These are phyloP conservation scores for Fraxinus sp. DNA, from an alignment of 305 asterid species.

Conservation along the genomic window DNA sequence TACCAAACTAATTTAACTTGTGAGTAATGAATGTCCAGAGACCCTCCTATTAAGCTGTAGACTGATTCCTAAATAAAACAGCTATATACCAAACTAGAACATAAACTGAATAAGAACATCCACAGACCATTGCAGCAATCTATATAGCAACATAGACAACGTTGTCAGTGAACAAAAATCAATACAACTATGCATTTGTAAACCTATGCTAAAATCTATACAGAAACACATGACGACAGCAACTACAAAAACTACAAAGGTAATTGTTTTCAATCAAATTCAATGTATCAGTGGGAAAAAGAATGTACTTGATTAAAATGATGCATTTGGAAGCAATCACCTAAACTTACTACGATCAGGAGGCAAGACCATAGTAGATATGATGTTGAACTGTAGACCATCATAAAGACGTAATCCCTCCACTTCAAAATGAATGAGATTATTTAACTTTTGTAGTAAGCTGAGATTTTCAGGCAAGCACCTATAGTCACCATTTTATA, in stretches of 20 bases:
- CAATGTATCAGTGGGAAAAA: slow-evolving; percentile 14
- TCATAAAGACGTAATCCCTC: neutral
- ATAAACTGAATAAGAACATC: neutral
- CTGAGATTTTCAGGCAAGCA: neutral
- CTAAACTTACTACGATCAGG: slow-evolving; percentile 14
- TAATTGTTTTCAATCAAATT: neutral
- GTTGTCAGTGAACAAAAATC: neutral
- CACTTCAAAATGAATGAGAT: neutral
- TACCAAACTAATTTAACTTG: neutral
- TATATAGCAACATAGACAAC: neutral
- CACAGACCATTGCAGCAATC: neutral
- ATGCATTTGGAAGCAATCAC: slow-evolving; percentile 9
- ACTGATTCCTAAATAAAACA: neutral
- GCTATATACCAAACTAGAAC: neutral
- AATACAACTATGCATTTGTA: neutral
- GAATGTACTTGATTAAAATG: neutral
- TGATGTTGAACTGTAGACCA: neutral
- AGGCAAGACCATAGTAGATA: neutral
- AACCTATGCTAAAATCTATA: neutral
- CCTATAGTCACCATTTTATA: neutral
- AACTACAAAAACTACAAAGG: neutral
- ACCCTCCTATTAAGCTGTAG: neutral
- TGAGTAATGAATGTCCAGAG: neutral
- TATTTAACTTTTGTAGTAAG: neutral
- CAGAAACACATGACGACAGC: neutral